Evolutionary conservation across 352 stramenopile genomes (phyloP).

Genomic region (Phytophthora hibernalis): DNA sequence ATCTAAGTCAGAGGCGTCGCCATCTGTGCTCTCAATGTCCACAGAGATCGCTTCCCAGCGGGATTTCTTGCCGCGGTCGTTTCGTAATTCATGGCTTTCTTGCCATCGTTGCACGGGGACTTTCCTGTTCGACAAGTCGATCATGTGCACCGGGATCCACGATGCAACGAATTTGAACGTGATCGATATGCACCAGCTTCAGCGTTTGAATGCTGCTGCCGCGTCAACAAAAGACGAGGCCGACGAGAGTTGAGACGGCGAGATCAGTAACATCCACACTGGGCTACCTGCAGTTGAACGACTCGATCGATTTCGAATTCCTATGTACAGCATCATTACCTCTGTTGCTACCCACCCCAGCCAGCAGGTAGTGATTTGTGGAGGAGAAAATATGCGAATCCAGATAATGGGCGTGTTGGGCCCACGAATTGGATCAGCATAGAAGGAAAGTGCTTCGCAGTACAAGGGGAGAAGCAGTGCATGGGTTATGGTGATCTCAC

Average conservation of each 20-base stretch:
- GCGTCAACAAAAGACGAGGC: not conserved
- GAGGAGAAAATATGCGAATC: slow-evolving; percentile 50
- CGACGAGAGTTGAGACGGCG: not conserved
- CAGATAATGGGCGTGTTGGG: slow-evolving; percentile 39
- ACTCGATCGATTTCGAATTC: slow-evolving; percentile 60
- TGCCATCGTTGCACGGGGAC: slow-evolving; percentile 57
- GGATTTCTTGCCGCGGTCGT: slow-evolving; percentile 27
- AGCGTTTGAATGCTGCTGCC: not conserved
- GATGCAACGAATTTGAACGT: slow-evolving; percentile 52
- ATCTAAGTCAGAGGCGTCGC: slow-evolving; percentile 28
- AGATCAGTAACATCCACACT: not conserved
- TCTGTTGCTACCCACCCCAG: slow-evolving; percentile 53
- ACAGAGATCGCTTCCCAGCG: slow-evolving; percentile 29
- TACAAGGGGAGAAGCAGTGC: not conserved
- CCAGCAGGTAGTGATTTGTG: slow-evolving; percentile 55
- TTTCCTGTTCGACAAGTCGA: slow-evolving; percentile 57
- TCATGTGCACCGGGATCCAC: slow-evolving; percentile 57
- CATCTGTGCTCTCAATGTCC: slow-evolving; percentile 41
- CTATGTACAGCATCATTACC: slow-evolving; percentile 51
- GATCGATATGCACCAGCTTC: slow-evolving; percentile 60
- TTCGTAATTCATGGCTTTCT: slow-evolving; percentile 61
- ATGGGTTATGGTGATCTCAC: not conserved
- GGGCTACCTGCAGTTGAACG: slow-evolving; percentile 32
- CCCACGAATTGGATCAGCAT: not conserved
- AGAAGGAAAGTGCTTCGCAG: not conserved